Evolutionary conservation across 331 rosid species (phyloP).

Genomic region (Quercus tomentella): DNA sequence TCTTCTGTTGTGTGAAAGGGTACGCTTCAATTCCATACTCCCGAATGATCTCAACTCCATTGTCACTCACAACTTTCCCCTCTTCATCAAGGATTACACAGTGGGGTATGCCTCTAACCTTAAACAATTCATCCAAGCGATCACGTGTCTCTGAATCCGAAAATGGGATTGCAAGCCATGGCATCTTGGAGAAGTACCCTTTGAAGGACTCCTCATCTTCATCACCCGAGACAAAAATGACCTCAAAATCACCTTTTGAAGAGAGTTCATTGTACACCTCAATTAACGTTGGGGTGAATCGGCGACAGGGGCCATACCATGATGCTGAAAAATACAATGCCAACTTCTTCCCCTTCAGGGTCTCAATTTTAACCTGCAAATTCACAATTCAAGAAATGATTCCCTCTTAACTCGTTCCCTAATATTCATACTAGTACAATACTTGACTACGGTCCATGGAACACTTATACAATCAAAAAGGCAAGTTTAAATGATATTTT

Average conservation of each 20-base stretch:
- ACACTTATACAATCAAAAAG: background rate
- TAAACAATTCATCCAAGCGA: constrained; percentile 37
- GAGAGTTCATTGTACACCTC: constrained; percentile 46
- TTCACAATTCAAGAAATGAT: constrained; percentile 1
- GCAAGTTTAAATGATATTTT: background rate
- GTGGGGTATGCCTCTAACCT: constrained; percentile 56
- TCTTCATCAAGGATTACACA: constrained; percentile 47
- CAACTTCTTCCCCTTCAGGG: constrained; percentile 55
- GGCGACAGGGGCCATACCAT: constrained; percentile 59
- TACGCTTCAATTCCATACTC: constrained; percentile 51
- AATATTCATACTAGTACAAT: background rate
- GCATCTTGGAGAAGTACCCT: constrained; percentile 67
- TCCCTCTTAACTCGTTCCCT: background rate
- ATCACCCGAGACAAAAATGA: constrained; percentile 48
- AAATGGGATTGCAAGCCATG: constrained; percentile 74
- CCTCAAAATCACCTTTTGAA: constrained; percentile 52
- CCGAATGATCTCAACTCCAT: constrained; percentile 35
- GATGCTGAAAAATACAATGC: constrained; percentile 73
- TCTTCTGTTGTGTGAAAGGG: constrained; percentile 49
- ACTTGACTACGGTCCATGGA: background rate
- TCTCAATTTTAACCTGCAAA: constrained; percentile 54
- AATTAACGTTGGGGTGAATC: constrained; percentile 53
- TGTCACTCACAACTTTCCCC: constrained; percentile 40
- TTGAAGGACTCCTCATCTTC: constrained; percentile 49
- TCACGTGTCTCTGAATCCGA: constrained; percentile 41